Evolutionary conservation across 257 asterid species (phyloP).

Genomic region (Primulina huaijiensis): DNA sequence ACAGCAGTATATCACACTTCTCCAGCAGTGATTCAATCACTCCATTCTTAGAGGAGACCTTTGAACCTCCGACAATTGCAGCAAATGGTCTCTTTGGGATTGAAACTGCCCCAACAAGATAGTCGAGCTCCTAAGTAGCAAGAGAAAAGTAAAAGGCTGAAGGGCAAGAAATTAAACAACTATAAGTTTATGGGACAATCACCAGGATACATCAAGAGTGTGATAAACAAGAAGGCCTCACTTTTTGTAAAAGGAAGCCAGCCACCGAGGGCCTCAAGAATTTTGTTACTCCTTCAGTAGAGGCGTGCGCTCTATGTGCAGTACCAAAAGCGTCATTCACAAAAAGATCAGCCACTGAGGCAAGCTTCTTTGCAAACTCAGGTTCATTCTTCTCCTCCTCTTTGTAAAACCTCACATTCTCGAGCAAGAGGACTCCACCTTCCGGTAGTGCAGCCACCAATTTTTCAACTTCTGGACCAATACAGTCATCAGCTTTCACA

Average conservation of each 20-base stretch:
- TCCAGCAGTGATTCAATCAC: neutral
- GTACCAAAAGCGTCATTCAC: conserved; percentile 52
- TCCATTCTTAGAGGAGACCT: neutral
- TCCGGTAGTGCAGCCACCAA: conserved; percentile 50
- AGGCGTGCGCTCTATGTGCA: conserved; percentile 30
- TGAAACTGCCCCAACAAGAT: conserved; percentile 52
- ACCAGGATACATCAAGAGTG: neutral
- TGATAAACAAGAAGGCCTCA: conserved; percentile 9
- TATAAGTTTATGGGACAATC: neutral
- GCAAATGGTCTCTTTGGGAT: conserved; percentile 22
- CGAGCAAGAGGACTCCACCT: conserved; percentile 24
- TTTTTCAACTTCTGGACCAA: conserved; percentile 48
- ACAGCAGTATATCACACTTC: neutral
- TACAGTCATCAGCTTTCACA: conserved; percentile 47
- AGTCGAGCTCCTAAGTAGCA: conserved; percentile 41
- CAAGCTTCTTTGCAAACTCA: conserved; percentile 53
- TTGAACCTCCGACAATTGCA: neutral
- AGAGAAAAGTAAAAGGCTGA: conserved; percentile 7
- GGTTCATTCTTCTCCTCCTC: conserved; percentile 59
- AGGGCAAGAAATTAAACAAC: neutral
- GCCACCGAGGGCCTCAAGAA: conserved; percentile 53
- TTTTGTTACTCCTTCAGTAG: conserved; percentile 52
- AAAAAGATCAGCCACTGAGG: conserved; percentile 43
- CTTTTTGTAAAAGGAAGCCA: conserved; percentile 54
- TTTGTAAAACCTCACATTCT: conserved; percentile 9